A percentile compares a stretch with the other conserved stretches of the same genome.
phyloP scores from a whole-genome alignment of 768 basidiomycete species.

The Exsudoporus frostii region DNA sequence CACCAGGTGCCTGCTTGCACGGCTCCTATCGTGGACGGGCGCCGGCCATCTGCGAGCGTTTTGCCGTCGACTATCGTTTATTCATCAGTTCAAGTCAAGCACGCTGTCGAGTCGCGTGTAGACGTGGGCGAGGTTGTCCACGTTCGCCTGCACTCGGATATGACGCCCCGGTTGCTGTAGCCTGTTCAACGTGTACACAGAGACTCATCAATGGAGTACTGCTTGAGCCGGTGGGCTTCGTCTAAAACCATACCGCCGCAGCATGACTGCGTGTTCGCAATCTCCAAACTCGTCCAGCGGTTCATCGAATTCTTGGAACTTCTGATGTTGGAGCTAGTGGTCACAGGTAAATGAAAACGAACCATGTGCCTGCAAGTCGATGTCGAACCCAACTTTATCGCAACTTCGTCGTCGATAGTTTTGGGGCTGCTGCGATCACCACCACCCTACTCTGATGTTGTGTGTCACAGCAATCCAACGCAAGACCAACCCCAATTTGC shows the following conservation, averaged over 20 bases:
- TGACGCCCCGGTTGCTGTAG: slow-evolving; percentile 16
- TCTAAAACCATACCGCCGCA: not conserved
- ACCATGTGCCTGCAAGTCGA: not conserved
- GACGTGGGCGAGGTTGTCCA: not conserved
- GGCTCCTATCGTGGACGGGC: no score
- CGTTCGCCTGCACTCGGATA: not conserved
- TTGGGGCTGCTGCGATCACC: no score
- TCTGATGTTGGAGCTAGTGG: not conserved
- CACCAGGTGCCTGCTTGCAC: not conserved
- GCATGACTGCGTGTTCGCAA: not conserved
- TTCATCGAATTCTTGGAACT: not conserved
- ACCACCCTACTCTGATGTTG: no score
- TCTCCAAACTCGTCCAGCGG: not conserved
- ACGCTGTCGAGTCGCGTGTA: not conserved
- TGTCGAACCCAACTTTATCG: not conserved
- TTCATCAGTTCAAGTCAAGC: not conserved
- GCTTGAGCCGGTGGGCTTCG: slow-evolving; percentile 31
- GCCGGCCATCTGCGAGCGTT: not conserved
- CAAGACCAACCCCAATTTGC: no score
- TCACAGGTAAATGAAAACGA: no score
- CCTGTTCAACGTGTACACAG: slow-evolving; percentile 47
- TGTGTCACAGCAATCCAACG: no score
- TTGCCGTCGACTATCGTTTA: not conserved
- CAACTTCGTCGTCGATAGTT: no score
- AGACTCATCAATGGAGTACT: slow-evolving; percentile 48